These are phyloP conservation scores for Naganishia vaughanmartiniae DNA, from an alignment of 768 basidiomycete genomes.

Conservation along the genomic window DNA sequence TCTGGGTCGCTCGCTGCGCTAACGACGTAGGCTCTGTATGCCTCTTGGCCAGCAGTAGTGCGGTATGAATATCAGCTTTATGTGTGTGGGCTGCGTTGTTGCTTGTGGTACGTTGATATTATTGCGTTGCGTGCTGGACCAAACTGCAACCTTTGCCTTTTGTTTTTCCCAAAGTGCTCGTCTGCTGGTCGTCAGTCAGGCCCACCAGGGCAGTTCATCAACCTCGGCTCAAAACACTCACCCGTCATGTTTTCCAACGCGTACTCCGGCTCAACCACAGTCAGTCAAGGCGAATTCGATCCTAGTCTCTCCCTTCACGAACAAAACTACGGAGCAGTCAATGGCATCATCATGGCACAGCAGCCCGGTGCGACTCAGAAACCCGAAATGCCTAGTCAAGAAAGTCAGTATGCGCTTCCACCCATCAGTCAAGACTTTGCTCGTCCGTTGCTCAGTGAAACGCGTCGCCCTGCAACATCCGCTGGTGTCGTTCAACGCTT, in stretches of 20 bases:
- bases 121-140: too few species aligned
- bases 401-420: slow-evolving; percentile 38
- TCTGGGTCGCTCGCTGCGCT: too few species aligned
- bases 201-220: too few species aligned
- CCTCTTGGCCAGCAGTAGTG: too few species aligned
- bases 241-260: slow-evolving; percentile 18
- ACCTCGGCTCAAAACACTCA: too few species aligned
- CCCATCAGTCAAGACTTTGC: slow-evolving; percentile 49
- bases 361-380: neutral
- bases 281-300: slow-evolving; percentile 5
- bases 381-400: neutral
- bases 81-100: too few species aligned
- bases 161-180: too few species aligned
- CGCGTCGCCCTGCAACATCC: slow-evolving; percentile 48
- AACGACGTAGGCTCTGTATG: too few species aligned
- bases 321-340: neutral
- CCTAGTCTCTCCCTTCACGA: slow-evolving; percentile 14
- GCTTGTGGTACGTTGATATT: too few species aligned
- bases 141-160: too few species aligned
- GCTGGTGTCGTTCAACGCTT: slow-evolving; percentile 41
- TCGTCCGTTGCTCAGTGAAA: slow-evolving; percentile 41
- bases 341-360: slow-evolving; percentile 9
- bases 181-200: too few species aligned
- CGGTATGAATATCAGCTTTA: too few species aligned
- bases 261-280: neutral